Conservation (phyloP, 805 yeast species). For the Suhomyces pyralidae region DNA sequence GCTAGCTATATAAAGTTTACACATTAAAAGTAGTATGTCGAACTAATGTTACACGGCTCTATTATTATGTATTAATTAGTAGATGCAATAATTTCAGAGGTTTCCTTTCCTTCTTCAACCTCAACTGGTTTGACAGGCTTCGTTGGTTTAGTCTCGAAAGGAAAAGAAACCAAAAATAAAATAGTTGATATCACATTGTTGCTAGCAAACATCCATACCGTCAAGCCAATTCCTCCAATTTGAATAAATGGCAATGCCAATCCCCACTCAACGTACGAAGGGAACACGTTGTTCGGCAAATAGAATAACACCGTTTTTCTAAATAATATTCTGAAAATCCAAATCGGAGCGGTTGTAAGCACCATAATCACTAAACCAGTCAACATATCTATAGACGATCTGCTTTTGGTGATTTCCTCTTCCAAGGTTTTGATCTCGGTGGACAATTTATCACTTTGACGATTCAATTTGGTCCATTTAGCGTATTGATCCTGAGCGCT, state of each 20-base stretch:
- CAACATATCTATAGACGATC: conserved; percentile 28
- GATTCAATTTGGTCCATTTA: conserved; percentile 88
- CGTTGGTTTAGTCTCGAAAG: conserved; percentile 10
- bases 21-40: not conserved
- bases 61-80: not conserved
- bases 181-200: conserved; percentile 25
- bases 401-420: conserved; percentile 33
- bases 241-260: conserved; percentile 66
- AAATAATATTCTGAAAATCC: conserved; percentile 50
- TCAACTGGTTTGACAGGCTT: conserved; percentile 1
- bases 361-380: conserved; percentile 35
- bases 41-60: not conserved
- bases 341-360: conserved; percentile 45
- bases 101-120: not conserved
- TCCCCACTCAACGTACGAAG: conserved; percentile 50
- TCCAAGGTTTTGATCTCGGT: conserved; percentile 48
- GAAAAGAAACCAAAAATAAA: conserved; percentile 14
- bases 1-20: not conserved
- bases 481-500: conserved; percentile 95
- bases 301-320: conserved; percentile 55
- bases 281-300: conserved; percentile 57
- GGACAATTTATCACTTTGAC: conserved; percentile 59
- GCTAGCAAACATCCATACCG: conserved; percentile 51
- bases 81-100: not conserved
- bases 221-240: conserved; percentile 58